Evolutionary conservation across 2,329 filamentous ascomycete species (phyloP), one percentile per base, ranked within the genome.

Genomic region (Microcera coccophila): DNA sequence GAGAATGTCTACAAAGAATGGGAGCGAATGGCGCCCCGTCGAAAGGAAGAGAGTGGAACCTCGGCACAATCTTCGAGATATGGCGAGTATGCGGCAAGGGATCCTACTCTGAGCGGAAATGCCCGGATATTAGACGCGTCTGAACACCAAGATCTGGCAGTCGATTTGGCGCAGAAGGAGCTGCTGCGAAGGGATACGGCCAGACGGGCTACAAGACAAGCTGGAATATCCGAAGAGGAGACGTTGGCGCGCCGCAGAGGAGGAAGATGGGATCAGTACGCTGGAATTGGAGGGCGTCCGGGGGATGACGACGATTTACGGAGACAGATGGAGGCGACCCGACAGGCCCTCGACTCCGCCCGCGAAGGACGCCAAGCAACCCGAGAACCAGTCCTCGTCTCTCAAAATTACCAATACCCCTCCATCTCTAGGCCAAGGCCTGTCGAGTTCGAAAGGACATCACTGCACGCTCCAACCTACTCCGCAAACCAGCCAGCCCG

Each of bases 111-210:
- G 11, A 70, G 72, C 15, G 76, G 77, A 3, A 74, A 63, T 39
- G 71, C 74, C 1, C 76, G 75, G 50, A 74, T 87, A 1, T 66
- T 94, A 12, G 81, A 87, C 56, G 85, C 85, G 1, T 76, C 75
- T 1, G 80, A 89, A 43, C 74, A 94, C 49, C 78, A 82, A 49
- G 84, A 90, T 10, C 67, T 94, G 35, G 90, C 89, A 1, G 82
- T 94, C 5, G 79, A 84, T 50, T 64, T 94, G 21, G 88, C 88
- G 1, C 81, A 84, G 49, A 78, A 78, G 42, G 88, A 94, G 64
- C 76, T 90, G 44, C 72, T 69, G 42, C 75, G 85, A 32, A 74
- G 88, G 51, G 82, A 86, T 54, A 79, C 77, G 12, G 74, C 72
- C 32, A 73, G 80, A 47, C 76, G 70, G 50, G 75, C 74, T 10